phyloP scores from a whole-genome alignment of 2,329 filamentous ascomycete genomes.

The Trichophyton rubrum region DNA sequence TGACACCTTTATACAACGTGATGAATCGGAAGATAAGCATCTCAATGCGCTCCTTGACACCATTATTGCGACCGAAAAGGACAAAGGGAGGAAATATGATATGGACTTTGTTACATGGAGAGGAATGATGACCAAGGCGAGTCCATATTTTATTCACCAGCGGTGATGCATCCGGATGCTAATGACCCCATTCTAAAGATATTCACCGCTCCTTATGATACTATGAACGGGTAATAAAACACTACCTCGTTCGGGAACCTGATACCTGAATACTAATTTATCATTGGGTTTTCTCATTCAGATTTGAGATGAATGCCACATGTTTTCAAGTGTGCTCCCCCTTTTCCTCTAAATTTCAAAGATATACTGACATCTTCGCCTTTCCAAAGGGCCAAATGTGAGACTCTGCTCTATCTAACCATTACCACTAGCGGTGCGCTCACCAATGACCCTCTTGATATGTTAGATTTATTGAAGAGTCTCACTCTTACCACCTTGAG shows the following conservation, averaged over 20 bases:
- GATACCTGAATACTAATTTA: constrained; percentile 4
- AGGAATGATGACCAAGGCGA: constrained; percentile 95
- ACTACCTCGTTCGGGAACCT: constrained; percentile 5
- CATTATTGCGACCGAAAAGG: constrained; percentile 59
- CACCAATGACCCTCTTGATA: background rate
- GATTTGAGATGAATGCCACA: constrained; percentile 94
- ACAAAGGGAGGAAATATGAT: constrained; percentile 53
- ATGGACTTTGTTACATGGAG: constrained; percentile 83
- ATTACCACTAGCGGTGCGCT: background rate
- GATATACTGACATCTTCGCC: constrained; percentile 14
- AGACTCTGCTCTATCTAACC: constrained; percentile 13
- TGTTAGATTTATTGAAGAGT: constrained; percentile 79
- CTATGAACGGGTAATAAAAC: constrained; percentile 55
- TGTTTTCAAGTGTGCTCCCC: constrained; percentile 58
- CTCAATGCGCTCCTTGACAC: constrained; percentile 70
- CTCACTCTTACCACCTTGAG: constrained; percentile 58
- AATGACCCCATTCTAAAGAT: constrained; percentile 46
- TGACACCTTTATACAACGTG: constrained; percentile 67
- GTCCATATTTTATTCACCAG: constrained; percentile 6
- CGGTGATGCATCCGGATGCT: background rate
- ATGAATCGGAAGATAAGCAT: constrained; percentile 76
- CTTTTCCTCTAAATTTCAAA: background rate
- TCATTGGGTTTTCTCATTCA: constrained; percentile 24
- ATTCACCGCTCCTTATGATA: constrained; percentile 70
- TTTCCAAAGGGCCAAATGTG: constrained; percentile 43